These are phyloP conservation scores for Saccharum officinarum DNA, from an alignment of 176 grass and related monocot species.

Conservation along the genomic window DNA sequence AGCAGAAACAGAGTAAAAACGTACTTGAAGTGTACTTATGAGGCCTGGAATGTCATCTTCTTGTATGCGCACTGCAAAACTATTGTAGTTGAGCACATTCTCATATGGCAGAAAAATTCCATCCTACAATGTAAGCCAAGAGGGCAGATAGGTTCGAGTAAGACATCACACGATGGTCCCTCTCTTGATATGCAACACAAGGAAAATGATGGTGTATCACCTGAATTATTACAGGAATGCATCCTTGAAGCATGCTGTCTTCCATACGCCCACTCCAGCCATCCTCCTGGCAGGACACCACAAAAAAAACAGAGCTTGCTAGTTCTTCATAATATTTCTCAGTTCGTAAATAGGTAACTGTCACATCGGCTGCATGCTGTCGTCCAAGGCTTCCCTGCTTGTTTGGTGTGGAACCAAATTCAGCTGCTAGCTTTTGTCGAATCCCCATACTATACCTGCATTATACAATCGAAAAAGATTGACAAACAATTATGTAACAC, in stretches of 20 bases:
- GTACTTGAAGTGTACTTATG: constrained; percentile 64
- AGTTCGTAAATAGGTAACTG: constrained; percentile 68
- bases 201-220: constrained; percentile 35
- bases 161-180: not conserved
- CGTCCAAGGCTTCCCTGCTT: constrained; percentile 81
- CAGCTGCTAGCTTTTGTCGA: constrained; percentile 80
- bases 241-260: constrained; percentile 91
- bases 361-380: constrained; percentile 63
- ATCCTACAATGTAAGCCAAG: constrained; percentile 62
- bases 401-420: constrained; percentile 85
- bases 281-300: constrained; percentile 92
- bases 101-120: constrained; percentile 90
- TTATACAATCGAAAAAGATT: constrained; percentile 39
- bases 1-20: not conserved
- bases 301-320: constrained; percentile 88
- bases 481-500: constrained; percentile 20
- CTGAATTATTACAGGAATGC: constrained; percentile 98
- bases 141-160: constrained; percentile 15
- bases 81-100: constrained; percentile 83
- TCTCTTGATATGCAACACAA: not conserved
- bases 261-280: constrained; percentile 98
- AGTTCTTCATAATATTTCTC: constrained; percentile 80
- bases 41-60: constrained; percentile 93
- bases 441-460: constrained; percentile 95
- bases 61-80: constrained; percentile 75